Evolutionary conservation across 164 flowering plant genomes (phyloP), one percentile per base, ranked within the genome.

Genomic region (Tetracentron sinense): DNA sequence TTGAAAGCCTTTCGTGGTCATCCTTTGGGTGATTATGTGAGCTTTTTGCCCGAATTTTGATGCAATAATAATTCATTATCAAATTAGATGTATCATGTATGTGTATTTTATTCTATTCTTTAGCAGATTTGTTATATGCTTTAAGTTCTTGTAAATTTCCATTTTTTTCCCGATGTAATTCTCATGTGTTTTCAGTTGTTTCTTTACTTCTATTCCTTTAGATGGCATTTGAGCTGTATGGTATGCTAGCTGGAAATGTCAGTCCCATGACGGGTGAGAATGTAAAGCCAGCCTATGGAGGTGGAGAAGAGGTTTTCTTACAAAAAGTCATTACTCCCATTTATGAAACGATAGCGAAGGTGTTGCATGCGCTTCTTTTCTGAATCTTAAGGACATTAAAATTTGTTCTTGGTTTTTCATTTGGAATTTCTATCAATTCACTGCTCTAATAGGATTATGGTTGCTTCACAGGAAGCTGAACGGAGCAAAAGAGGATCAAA

Each of bases 211-310:
- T 5, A 17, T 29, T 31, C 42, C 48, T 62, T 26, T 61, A 92
- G 97, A 92, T 95, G 97, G 99, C 97, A 3, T 92, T 92, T 77
- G 99, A 95, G 69, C 81, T 95, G 21, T 92, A 92, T 84, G 99
- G 99, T 14, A 92, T 92, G 99, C 89, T 95, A 17, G 99, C 97
- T 77, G 99, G 99, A 56, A 92, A 87, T 80, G 97, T 95, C 30
- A 95, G 99, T 78, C 87, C 97, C 15, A 82, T 81, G 90, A 95
- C 99, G 0, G 99, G 99, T 49, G 97, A 95, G 78, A 85, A 86
- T 81, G 85, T 95, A 54, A 88, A 92, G 73, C 99, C 97, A 65
- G 99, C 97, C 16, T 95, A 89, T 77, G 99, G 97, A 54, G 99
- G 97, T 58, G 96, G 92, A 67, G 88, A 95, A 49, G 99, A 95